phyloP scores from a whole-genome alignment of 768 basidiomycete genomes.

The Polyporus arcularius region DNA sequence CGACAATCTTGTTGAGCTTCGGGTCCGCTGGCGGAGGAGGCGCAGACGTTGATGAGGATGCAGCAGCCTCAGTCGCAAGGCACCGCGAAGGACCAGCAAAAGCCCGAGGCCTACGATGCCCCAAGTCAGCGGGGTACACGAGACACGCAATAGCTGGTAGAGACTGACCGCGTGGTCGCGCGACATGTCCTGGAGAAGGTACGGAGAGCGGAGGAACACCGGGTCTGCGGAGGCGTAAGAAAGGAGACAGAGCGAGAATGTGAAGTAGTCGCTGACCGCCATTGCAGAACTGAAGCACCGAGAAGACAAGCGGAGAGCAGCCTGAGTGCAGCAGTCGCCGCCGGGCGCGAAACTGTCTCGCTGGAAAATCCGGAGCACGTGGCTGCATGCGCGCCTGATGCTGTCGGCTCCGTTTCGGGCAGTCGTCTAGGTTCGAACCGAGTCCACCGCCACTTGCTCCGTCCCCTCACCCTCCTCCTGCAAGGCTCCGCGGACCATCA shows the following conservation, averaged over 20 bases:
- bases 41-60: conserved; percentile 40
- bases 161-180: conserved; percentile 23
- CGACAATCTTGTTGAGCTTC: conserved; percentile 79
- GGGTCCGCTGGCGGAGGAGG: conserved; percentile 56
- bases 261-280: conserved; percentile 24
- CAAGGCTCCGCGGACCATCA: no score
- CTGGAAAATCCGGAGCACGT: conserved; percentile 22
- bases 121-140: neutral
- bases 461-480: neutral
- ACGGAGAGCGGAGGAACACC: conserved; percentile 30
- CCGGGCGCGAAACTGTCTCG: conserved; percentile 4
- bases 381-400: conserved; percentile 2
- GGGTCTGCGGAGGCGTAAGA: conserved; percentile 22
- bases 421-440: neutral
- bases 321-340: neutral
- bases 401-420: neutral
- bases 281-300: conserved; percentile 17
- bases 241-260: neutral
- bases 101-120: conserved; percentile 18
- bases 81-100: conserved; percentile 45
- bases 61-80: conserved; percentile 55
- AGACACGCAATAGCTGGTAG: conserved; percentile 1
- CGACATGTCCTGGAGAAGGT: conserved; percentile 26
- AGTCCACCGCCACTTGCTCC: neutral
- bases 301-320: neutral